phyloP scores from a whole-genome alignment of 805 yeast genomes.

The Ogataea paradorogensis region DNA sequence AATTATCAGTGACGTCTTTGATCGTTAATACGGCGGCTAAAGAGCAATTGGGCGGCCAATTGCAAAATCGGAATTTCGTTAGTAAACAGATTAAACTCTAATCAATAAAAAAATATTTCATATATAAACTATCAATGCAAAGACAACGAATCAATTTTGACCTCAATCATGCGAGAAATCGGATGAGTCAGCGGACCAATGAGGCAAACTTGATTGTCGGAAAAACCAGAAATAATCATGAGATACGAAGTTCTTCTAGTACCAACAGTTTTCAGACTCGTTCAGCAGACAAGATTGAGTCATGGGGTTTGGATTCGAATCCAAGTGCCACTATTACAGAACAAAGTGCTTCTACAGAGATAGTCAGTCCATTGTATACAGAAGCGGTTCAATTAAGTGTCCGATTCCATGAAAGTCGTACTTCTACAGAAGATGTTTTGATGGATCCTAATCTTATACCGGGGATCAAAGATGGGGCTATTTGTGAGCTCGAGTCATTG shows the following conservation, averaged over 20 bases:
- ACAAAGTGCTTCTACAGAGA: background rate
- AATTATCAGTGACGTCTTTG: slow-evolving; percentile 11
- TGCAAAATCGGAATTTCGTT: slow-evolving; percentile 6
- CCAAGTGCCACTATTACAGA: slow-evolving; percentile 1
- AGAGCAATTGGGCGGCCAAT: slow-evolving; percentile 8
- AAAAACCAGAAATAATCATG: slow-evolving; percentile 19
- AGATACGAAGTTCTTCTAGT: slow-evolving; percentile 16
- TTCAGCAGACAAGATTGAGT: background rate
- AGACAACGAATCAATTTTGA: slow-evolving; percentile 28
- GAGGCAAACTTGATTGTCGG: slow-evolving; percentile 36
- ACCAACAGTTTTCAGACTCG: slow-evolving; percentile 6
- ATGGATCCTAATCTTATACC: slow-evolving; percentile 59
- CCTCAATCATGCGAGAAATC: slow-evolving; percentile 26
- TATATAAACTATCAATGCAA: slow-evolving; percentile 15
- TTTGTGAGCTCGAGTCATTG: slow-evolving; percentile 64
- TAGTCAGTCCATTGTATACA: slow-evolving; percentile 1
- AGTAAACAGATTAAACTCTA: slow-evolving; percentile 1
- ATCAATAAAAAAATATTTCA: background rate
- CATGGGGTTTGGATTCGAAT: slow-evolving; percentile 1
- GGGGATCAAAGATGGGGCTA: slow-evolving; percentile 67
- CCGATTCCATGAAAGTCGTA: slow-evolving; percentile 65
- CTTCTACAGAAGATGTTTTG: slow-evolving; percentile 56
- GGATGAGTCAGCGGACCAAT: slow-evolving; percentile 32
- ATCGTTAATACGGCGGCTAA: slow-evolving; percentile 16
- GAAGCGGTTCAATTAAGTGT: slow-evolving; percentile 44